Conservation (phyloP, 2,329 filamentous ascomycete species). For the Elsinoe australis region DNA sequence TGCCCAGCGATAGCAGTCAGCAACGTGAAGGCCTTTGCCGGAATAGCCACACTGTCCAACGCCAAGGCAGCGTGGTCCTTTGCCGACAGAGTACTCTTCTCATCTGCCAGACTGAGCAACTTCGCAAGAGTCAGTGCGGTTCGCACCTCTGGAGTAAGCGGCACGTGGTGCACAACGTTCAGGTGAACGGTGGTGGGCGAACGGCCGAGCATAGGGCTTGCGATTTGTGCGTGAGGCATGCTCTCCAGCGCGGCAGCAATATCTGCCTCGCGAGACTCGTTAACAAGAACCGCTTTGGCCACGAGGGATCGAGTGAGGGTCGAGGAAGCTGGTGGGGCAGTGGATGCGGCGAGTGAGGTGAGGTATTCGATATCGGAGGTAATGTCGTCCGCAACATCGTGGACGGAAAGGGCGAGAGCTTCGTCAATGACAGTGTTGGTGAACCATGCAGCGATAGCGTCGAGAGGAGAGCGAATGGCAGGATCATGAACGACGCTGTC, state of each 20-base stretch:
- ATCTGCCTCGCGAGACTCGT: constrained; percentile 43
- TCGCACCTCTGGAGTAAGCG: constrained; percentile 49
- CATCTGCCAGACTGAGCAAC: constrained; percentile 42
- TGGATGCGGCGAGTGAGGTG: constrained; percentile 61
- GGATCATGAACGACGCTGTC: constrained; percentile 78
- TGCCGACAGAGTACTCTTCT: constrained; percentile 25
- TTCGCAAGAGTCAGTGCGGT: constrained; percentile 54
- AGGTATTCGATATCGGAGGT: constrained; percentile 39
- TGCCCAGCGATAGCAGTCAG: constrained; percentile 41
- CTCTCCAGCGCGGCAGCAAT: constrained; percentile 48
- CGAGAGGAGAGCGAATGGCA: constrained; percentile 76
- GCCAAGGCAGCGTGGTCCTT: constrained; percentile 34
- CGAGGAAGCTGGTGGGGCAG: constrained; percentile 70
- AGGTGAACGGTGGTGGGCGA: constrained; percentile 33
- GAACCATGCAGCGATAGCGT: constrained; percentile 87
- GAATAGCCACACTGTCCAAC: constrained; percentile 36
- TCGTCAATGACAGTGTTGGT: constrained; percentile 66
- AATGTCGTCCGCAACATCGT: constrained; percentile 44
- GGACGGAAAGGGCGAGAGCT: constrained; percentile 56
- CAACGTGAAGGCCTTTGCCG: constrained; percentile 35
- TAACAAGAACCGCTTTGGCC: constrained; percentile 52
- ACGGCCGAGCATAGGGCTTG: constrained; percentile 24
- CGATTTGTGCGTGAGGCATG: constrained; percentile 33
- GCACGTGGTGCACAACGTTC: constrained; percentile 47
- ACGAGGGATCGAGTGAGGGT: constrained; percentile 54